Percentiles rank a stretch among this genome's conserved stretches.
Evolutionary conservation across 1,284 basidiomycete genomes (phyloP).

Genomic region (Fistulina hepatica): DNA sequence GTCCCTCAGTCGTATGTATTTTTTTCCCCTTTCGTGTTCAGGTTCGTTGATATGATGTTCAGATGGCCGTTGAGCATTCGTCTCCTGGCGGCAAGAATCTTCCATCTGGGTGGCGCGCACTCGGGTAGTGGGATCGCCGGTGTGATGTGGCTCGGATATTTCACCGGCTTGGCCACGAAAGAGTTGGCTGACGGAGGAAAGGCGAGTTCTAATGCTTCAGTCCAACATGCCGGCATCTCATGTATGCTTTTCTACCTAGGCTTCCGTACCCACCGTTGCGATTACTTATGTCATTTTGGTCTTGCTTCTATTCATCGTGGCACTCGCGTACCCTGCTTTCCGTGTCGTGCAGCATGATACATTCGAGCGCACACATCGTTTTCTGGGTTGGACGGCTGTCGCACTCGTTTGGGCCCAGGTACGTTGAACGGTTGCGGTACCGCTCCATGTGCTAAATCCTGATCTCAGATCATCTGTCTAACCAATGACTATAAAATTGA

Average conservation of each 20-base stretch:
- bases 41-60: slow-evolving; percentile 9
- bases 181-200: slow-evolving; percentile 32
- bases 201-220: slow-evolving; percentile 20
- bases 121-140: slow-evolving; percentile 46
- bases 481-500: slow-evolving; percentile 43
- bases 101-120: slow-evolving; percentile 49
- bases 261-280: slow-evolving; percentile 38
- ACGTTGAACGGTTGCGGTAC: no score
- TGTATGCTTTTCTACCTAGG: slow-evolving; percentile 15
- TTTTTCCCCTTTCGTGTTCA: not conserved
- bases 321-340: slow-evolving; percentile 41
- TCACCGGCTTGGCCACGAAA: slow-evolving; percentile 42
- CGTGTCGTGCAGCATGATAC: slow-evolving; percentile 37
- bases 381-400: slow-evolving; percentile 44
- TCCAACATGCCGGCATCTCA: slow-evolving; percentile 2
- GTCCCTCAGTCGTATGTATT: slow-evolving; percentile 35
- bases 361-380: slow-evolving; percentile 46
- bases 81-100: no score
- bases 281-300: slow-evolving; percentile 42
- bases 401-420: slow-evolving; percentile 47
- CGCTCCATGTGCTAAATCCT: no score
- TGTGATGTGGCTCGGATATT: slow-evolving; percentile 40
- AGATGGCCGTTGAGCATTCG: slow-evolving; percentile 48
- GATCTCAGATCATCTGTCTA: slow-evolving; percentile 33
- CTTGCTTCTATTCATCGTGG: slow-evolving; percentile 36